Percentiles rank a stretch among this genome's conserved stretches.
Evolutionary conservation across 2,329 filamentous ascomycete genomes (phyloP).

Genomic region (Pseudogymnoascus sp.): DNA sequence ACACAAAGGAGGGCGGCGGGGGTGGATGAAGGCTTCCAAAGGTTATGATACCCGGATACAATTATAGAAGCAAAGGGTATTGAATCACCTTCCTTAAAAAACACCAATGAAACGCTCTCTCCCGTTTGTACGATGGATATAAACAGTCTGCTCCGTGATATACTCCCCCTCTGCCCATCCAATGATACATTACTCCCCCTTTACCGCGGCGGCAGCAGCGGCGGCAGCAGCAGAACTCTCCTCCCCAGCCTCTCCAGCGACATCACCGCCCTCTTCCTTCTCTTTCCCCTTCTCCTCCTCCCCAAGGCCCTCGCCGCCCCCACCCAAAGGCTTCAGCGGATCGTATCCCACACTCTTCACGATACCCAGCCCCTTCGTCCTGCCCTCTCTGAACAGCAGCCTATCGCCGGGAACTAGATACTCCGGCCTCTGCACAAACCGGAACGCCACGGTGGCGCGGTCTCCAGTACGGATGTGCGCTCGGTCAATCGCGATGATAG

Average conservation of each 20-base stretch:
- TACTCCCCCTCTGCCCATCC: background rate
- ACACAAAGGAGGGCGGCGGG: no score
- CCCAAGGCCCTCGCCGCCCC: conserved; percentile 17
- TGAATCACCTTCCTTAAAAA: no score
- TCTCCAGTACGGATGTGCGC: conserved; percentile 91
- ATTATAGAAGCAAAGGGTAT: no score
- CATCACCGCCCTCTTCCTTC: conserved; percentile 8
- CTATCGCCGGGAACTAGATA: conserved; percentile 83
- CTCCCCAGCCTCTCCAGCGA: background rate
- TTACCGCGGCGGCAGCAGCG: background rate
- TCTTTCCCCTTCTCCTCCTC: background rate
- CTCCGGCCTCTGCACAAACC: conserved; percentile 88
- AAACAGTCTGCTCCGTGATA: background rate
- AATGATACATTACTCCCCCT: background rate
- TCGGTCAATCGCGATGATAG: conserved; percentile 96
- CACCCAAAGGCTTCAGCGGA: conserved; percentile 38
- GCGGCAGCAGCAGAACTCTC: background rate
- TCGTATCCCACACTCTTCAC: conserved; percentile 90
- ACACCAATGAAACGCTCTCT: background rate
- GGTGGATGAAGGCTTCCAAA: no score
- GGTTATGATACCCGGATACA: no score
- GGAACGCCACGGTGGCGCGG: conserved; percentile 86
- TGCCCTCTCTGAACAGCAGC: conserved; percentile 84
- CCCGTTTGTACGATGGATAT: background rate
- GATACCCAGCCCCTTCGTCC: conserved; percentile 91